Evolutionary conservation across 2,329 filamentous ascomycete species (phyloP), one percentile per base, ranked within the genome.

Genomic region (Pseudopithomyces maydicus): DNA sequence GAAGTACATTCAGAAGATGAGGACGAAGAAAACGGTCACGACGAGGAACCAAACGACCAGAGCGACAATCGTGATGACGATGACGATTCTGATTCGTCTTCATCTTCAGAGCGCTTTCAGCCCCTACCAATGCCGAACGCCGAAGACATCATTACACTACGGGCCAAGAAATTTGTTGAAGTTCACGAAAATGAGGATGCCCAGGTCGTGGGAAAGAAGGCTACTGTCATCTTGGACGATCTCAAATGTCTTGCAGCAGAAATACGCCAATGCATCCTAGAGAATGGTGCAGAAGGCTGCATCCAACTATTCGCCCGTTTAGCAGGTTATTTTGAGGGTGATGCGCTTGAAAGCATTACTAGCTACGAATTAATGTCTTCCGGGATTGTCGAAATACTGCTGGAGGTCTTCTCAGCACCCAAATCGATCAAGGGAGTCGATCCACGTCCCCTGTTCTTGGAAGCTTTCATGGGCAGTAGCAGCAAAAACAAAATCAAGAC

Each of bases 321-420:
- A 56, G 91, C 92, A 0, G 84, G 85, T 2, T 93, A 95, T 70
- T 99, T 99, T 67, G 90, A 96, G 68, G 88, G 89, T 0, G 91
- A 97, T 76, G 89, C 95, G 1, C 77, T 97, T 52, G 90, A 97
- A 70, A 96, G 92, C 72, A 93, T 97, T 52, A 99, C 95, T 0
- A 99, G 95, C 76, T 93, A 94, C 46, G 95, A 99, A 73, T 81
- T 99, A 32, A 85, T 98, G 51, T 92, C 91, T 29, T 98, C 95
- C 1, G 91, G 92, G 17, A 86, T 99, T 54, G 93, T 99, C 11
- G 87, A 91, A 43, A 88, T 91, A 10, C 81, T 99, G 2, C 84
- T 98, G 42, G 85, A 90, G 32, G 85, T 97, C 10, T 92, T 99
- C 71, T 90, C 88, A 66, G 88, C 90, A 58, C 81, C 87, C 0